A percentile compares a stretch with the other conserved stretches of the same genome.
Evolutionary conservation across 2,329 filamentous ascomycete species (phyloP).

Genomic region (Colletotrichum abscissum): DNA sequence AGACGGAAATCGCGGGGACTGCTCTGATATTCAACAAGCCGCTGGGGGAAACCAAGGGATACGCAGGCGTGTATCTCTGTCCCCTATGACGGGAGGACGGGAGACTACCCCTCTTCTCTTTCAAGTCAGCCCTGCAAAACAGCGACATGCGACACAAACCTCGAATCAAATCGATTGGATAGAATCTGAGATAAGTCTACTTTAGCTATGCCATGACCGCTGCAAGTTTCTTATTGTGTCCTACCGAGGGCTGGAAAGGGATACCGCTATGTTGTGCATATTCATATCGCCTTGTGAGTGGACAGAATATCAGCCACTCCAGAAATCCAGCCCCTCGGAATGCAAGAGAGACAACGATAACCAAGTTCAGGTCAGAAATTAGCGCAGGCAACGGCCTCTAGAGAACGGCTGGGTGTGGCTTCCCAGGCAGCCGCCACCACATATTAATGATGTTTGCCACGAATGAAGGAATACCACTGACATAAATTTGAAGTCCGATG

Average conservation of each 20-base stretch:
- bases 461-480: background rate
- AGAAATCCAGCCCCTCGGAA: background rate
- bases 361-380: background rate
- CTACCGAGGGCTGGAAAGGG: background rate
- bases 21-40: background rate
- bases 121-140: background rate
- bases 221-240: background rate
- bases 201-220: background rate
- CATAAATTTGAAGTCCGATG: background rate
- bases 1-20: background rate
- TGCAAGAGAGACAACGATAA: background rate
- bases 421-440: background rate
- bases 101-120: background rate
- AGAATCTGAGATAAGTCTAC: background rate
- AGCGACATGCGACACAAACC: background rate
- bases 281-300: background rate
- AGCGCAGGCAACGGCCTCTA: background rate
- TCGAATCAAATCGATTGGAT: background rate
- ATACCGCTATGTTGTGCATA: conserved; percentile 11
- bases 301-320: background rate
- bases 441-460: background rate
- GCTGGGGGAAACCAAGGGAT: background rate
- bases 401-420: background rate
- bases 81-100: too few relatives aligned
- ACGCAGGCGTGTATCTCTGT: background rate